Conservation (phyloP, 176 grass and related monocot genomes). For the Ensete glaucum region DNA sequence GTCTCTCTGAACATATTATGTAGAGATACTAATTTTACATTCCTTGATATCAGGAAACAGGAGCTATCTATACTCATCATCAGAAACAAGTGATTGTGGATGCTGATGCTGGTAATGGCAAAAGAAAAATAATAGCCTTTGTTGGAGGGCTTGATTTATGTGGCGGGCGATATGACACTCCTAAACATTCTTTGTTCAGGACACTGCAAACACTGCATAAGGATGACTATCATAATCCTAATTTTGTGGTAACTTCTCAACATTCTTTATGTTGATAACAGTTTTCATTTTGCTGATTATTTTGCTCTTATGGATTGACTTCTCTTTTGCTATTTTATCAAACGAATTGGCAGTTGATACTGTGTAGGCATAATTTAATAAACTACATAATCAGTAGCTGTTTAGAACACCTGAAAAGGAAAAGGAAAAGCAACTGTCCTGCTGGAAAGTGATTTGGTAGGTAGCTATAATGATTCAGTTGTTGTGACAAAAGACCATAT, state of each 20-base stretch:
- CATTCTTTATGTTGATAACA: slow-evolving; percentile 8
- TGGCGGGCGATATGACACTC: slow-evolving; percentile 84
- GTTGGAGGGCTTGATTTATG: slow-evolving; percentile 96
- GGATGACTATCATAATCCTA: slow-evolving; percentile 92
- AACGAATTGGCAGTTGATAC: no score
- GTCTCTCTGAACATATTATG: neutral
- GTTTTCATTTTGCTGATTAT: neutral
- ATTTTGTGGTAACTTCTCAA: slow-evolving; percentile 54
- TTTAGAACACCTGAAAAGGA: no score
- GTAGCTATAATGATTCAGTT: no score
- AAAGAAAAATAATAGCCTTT: slow-evolving; percentile 89
- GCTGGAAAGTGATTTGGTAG: no score
- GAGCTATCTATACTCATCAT: slow-evolving; percentile 95
- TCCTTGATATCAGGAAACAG: slow-evolving; percentile 65
- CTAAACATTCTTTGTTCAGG: slow-evolving; percentile 63
- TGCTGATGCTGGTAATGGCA: slow-evolving; percentile 65
- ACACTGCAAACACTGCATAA: slow-evolving; percentile 77
- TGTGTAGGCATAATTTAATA: no score
- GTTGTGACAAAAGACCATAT: no score
- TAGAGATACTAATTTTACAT: neutral
- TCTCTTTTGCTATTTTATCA: no score
- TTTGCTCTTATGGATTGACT: neutral
- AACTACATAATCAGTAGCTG: no score
- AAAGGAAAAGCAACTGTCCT: no score
- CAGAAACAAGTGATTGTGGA: slow-evolving; percentile 95